Conservation (phyloP, 2,329 filamentous ascomycete species). For the Mycosphaerella sp. region DNA sequence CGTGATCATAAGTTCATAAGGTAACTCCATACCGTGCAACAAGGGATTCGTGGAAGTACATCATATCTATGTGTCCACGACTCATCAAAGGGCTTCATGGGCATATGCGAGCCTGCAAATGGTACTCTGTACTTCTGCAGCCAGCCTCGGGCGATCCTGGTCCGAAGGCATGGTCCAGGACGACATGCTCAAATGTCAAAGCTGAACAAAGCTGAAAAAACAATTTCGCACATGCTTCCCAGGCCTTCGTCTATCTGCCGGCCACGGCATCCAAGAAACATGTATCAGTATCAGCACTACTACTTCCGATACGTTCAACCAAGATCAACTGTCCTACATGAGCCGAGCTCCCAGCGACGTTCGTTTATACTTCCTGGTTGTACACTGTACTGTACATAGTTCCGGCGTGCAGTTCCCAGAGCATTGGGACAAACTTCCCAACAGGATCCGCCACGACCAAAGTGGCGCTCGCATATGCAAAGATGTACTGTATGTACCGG, state of each 20-base stretch:
- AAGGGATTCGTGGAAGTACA: neutral
- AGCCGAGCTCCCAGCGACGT: neutral
- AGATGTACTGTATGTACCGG: neutral
- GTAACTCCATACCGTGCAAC: too few relatives aligned
- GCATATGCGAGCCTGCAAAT: neutral
- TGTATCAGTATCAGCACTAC: neutral
- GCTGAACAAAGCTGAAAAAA: too few relatives aligned
- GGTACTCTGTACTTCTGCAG: neutral
- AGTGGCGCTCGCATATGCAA: neutral
- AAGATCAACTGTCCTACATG: neutral
- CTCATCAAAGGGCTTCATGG: neutral
- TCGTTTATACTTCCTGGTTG: neutral
- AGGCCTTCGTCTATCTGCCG: neutral
- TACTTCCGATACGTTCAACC: neutral
- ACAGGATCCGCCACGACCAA: neutral
- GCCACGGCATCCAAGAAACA: neutral
- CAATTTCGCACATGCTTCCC: neutral
- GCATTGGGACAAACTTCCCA: neutral
- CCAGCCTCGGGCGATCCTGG: neutral
- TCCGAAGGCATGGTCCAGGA: neutral
- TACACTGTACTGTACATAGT: too few relatives aligned
- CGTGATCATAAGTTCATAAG: neutral
- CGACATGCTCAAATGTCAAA: neutral
- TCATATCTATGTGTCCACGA: neutral
- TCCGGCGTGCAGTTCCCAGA: neutral